phyloP scores from a whole-genome alignment of 345 rosid species.

The Luvunga scandens region DNA sequence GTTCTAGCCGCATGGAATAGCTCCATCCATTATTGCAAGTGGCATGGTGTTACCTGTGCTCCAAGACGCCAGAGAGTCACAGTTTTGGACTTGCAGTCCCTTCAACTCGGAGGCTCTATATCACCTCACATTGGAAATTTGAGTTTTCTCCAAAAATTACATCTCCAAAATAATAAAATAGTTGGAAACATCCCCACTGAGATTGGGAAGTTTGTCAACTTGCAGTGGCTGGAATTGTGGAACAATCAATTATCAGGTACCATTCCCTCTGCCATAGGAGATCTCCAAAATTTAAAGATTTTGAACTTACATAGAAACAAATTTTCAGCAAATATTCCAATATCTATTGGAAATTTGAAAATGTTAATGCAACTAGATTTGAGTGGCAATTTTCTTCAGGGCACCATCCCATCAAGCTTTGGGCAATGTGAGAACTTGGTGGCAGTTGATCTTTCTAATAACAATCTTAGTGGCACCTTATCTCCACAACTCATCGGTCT shows the following conservation, averaged over 20 bases:
- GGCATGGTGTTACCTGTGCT: conserved; percentile 27
- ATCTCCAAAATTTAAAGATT: background rate
- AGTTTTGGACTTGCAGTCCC: conserved; percentile 22
- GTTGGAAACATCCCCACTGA: background rate
- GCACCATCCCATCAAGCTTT: conserved; percentile 18
- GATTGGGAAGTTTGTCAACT: background rate
- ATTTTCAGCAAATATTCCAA: conserved; percentile 16
- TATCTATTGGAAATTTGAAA: conserved; percentile 14
- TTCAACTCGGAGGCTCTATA: conserved; percentile 14
- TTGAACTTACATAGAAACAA: conserved; percentile 3
- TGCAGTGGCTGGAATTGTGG: background rate
- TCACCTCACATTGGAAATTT: conserved; percentile 35
- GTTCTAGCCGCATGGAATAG: conserved; percentile 26
- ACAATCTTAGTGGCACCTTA: conserved; percentile 17
- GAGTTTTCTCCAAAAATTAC: conserved; percentile 25
- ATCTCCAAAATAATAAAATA: conserved; percentile 27
- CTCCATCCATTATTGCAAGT: conserved; percentile 19
- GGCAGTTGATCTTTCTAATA: background rate
- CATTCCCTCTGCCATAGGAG: conserved; percentile 1
- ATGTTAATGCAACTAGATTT: conserved; percentile 1
- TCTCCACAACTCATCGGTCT: conserved; percentile 11
- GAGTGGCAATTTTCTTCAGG: conserved; percentile 8
- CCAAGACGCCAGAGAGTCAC: conserved; percentile 18
- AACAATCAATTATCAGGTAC: background rate
- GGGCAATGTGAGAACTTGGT: conserved; percentile 7